These are phyloP conservation scores for Daldinia childiae DNA, from an alignment of 495 filamentous ascomycete genomes.

Conservation along the genomic window DNA sequence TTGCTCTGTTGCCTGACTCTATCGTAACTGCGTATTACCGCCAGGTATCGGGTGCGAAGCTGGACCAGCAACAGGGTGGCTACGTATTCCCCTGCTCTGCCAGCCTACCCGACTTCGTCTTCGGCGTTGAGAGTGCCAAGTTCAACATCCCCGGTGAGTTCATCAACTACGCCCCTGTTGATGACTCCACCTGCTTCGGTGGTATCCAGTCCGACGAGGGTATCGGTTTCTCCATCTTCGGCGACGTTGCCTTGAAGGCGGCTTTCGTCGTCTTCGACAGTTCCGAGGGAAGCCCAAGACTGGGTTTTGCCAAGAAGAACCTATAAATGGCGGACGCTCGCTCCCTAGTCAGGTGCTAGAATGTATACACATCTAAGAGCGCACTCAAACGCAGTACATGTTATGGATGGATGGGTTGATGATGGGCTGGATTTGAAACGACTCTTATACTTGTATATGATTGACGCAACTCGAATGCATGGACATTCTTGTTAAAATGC, in stretches of 20 bases:
- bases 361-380: neutral
- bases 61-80: conserved; percentile 62
- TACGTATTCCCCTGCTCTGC: conserved; percentile 73
- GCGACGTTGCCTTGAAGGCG: conserved; percentile 80
- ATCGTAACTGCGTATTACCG: conserved; percentile 71
- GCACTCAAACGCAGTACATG: neutral
- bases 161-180: conserved; percentile 63
- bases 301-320: conserved; percentile 64
- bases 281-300: conserved; percentile 46
- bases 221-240: conserved; percentile 72
- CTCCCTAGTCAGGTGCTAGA: neutral
- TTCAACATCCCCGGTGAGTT: conserved; percentile 62
- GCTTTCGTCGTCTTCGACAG: conserved; percentile 77
- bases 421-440: conserved; percentile 11
- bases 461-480: conserved; percentile 10
- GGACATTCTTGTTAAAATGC: conserved; percentile 18
- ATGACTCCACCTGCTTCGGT: conserved; percentile 61
- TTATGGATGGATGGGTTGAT: neutral
- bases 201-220: conserved; percentile 69
- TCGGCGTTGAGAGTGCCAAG: conserved; percentile 61
- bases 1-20: conserved; percentile 64
- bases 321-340: conserved; percentile 14
- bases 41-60: conserved; percentile 59
- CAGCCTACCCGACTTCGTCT: conserved; percentile 66
- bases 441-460: conserved; percentile 38